Percentiles rank a stretch among this genome's conserved stretches.
phyloP scores from a whole-genome alignment of 345 rosid species.

The Eucalyptus curtisii region DNA sequence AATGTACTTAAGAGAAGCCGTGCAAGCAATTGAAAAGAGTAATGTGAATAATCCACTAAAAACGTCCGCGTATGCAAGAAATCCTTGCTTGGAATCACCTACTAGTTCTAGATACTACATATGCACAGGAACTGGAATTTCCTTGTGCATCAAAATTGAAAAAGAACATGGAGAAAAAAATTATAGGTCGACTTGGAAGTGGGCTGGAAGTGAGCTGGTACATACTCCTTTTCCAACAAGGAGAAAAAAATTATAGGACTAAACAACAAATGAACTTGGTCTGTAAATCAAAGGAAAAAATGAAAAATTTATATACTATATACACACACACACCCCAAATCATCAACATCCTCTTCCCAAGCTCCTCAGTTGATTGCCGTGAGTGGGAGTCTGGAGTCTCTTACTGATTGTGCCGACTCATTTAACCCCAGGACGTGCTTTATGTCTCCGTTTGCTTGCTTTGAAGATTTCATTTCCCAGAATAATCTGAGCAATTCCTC shows the following conservation, averaged over 20 bases:
- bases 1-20: not conserved
- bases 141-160: not conserved
- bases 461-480: constrained; percentile 53
- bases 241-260: not conserved
- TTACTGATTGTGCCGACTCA: constrained; percentile 52
- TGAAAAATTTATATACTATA: not conserved
- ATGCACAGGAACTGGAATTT: not conserved
- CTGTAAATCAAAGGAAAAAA: not conserved
- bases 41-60: not conserved
- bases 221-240: no score
- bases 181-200: no score
- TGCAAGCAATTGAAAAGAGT: not conserved
- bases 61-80: not conserved
- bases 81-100: not conserved
- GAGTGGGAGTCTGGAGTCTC: constrained; percentile 81
- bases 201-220: no score
- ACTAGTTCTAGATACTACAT: not conserved
- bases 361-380: constrained; percentile 64
- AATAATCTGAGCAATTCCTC: constrained; percentile 68
- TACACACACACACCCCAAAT: not conserved
- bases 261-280: not conserved
- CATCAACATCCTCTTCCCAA: not conserved
- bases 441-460: constrained; percentile 64
- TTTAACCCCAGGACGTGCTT: constrained; percentile 40
- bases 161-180: no score